phyloP scores from a whole-genome alignment of 768 basidiomycete genomes.

The Candolleomyces efflorescens region DNA sequence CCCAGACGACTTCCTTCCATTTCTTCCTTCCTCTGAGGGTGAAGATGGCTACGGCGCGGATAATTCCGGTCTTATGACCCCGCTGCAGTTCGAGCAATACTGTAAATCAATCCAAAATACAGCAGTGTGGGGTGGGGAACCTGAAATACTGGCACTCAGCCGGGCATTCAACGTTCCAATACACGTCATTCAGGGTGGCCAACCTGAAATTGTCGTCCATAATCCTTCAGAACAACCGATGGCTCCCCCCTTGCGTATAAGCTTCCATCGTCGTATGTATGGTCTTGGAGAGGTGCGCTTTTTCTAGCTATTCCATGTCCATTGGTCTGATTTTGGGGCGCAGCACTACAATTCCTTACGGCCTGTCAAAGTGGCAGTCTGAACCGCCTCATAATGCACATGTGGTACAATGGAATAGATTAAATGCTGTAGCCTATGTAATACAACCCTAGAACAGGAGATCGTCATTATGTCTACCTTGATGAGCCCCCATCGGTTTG shows the following conservation, averaged over 20 bases:
- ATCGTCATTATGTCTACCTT: conserved; percentile 49
- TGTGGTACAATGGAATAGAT: neutral
- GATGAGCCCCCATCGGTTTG: conserved; percentile 46
- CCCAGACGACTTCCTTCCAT: conserved; percentile 89
- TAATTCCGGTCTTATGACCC: conserved; percentile 69
- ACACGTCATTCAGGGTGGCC: conserved; percentile 82
- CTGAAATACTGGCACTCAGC: conserved; percentile 89
- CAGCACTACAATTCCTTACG: conserved; percentile 90
- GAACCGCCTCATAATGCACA: neutral
- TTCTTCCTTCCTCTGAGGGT: conserved; percentile 70
- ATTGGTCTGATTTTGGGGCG: neutral
- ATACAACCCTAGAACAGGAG: conserved; percentile 46
- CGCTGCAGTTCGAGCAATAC: conserved; percentile 63
- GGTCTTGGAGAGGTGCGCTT: conserved; percentile 87
- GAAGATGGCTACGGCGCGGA: conserved; percentile 66
- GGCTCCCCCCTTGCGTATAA: conserved; percentile 59
- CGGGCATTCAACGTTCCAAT: conserved; percentile 80
- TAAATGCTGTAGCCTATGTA: neutral
- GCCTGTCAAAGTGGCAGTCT: conserved; percentile 25
- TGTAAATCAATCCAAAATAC: conserved; percentile 77
- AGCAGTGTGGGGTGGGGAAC: conserved; percentile 96
- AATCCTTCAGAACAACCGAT: conserved; percentile 43
- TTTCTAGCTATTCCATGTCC: neutral
- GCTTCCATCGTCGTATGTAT: conserved; percentile 93
- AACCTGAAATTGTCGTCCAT: conserved; percentile 82